phyloP scores from a whole-genome alignment of 768 basidiomycete species.

The Boletellus emodensis region DNA sequence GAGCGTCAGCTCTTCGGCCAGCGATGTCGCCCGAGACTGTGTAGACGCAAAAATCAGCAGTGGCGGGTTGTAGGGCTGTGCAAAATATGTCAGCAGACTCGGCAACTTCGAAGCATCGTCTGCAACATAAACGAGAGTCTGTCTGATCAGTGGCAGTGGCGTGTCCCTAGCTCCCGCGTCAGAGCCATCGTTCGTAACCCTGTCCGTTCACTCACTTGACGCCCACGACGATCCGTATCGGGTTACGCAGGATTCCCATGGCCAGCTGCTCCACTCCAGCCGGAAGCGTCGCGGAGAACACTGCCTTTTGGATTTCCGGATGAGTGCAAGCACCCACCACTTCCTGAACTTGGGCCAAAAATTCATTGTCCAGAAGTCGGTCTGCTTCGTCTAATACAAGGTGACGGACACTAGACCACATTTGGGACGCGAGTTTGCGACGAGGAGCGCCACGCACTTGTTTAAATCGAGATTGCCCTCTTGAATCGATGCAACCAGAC shows the following conservation, averaged over 20 bases:
- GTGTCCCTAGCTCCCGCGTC: conserved; percentile 64
- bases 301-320: conserved; percentile 70
- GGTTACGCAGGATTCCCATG: conserved; percentile 77
- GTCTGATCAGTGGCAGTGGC: conserved; percentile 84
- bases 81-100: conserved; percentile 75
- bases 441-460: conserved; percentile 52
- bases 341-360: conserved; percentile 84
- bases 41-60: conserved; percentile 88
- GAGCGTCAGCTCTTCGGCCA: conserved; percentile 77
- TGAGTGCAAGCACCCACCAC: conserved; percentile 75
- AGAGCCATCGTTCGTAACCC: conserved; percentile 5
- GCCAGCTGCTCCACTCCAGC: conserved; percentile 84
- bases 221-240: conserved; percentile 93
- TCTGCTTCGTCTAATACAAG: conserved; percentile 90
- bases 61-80: conserved; percentile 84
- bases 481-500: conserved; percentile 78
- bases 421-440: conserved; percentile 4
- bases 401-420: conserved; percentile 65
- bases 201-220: conserved; percentile 63
- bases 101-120: conserved; percentile 94
- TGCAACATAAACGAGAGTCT: conserved; percentile 87
- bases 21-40: conserved; percentile 77
- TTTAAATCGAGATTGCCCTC: conserved; percentile 59
- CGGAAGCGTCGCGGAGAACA: conserved; percentile 95
- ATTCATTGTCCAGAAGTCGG: conserved; percentile 85